Evolutionary conservation across 768 basidiomycete species (phyloP).

Genomic region (Calocybe indica): DNA sequence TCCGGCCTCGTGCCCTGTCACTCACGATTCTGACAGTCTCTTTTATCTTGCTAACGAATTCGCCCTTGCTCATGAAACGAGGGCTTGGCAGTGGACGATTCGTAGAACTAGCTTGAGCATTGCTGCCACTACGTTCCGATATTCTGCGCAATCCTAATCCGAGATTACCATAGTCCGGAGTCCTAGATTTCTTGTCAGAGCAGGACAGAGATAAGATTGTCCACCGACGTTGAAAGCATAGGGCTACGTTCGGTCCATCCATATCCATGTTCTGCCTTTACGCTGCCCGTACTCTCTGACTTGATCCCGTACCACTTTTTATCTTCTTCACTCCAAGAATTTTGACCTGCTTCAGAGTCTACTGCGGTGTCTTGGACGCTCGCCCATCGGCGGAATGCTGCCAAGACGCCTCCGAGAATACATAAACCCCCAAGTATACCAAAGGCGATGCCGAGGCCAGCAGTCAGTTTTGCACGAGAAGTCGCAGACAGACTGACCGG

Average conservation of each 20-base stretch:
- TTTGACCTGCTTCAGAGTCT: constrained; percentile 51
- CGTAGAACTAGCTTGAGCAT: constrained; percentile 18
- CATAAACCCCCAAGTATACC: constrained; percentile 56
- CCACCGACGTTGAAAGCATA: background rate
- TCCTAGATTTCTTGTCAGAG: constrained; percentile 9
- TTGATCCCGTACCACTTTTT: constrained; percentile 63
- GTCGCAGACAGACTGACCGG: constrained; percentile 31
- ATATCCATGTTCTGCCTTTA: constrained; percentile 8
- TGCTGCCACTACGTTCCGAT: constrained; percentile 33
- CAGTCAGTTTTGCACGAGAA: constrained; percentile 42
- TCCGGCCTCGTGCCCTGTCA: constrained; percentile 38
- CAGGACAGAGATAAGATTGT: background rate
- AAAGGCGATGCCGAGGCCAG: constrained; percentile 59
- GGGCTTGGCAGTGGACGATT: constrained; percentile 30
- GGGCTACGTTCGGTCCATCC: constrained; percentile 13
- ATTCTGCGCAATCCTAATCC: constrained; percentile 49
- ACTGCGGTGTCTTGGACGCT: constrained; percentile 56
- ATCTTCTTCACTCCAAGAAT: constrained; percentile 58
- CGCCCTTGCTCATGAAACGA: constrained; percentile 62
- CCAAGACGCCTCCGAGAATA: constrained; percentile 47
- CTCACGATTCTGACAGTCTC: constrained; percentile 66
- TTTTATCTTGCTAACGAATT: constrained; percentile 59
- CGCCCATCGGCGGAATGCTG: constrained; percentile 48
- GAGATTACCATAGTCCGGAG: constrained; percentile 21
- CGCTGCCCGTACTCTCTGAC: constrained; percentile 14